Conservation (phyloP, 345 rosid species). For the Balakata baccata region DNA sequence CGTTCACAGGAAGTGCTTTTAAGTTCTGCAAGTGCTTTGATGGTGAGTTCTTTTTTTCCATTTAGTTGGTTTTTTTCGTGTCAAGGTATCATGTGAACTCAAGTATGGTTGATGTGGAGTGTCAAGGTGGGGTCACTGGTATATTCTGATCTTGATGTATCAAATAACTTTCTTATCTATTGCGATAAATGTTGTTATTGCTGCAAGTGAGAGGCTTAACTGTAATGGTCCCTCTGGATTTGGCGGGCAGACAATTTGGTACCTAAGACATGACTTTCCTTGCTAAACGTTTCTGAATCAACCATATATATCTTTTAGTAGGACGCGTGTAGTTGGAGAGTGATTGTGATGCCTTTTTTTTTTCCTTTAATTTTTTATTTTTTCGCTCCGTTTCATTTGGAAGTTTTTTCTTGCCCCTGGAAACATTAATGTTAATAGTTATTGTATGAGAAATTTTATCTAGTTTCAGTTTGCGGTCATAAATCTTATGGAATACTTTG, state of each 20-base stretch:
- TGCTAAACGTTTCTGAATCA: constrained; percentile 26
- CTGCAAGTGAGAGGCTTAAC: constrained; percentile 12
- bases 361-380: background rate
- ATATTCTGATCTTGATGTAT: constrained; percentile 19
- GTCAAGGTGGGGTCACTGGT: constrained; percentile 26
- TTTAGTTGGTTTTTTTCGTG: constrained; percentile 44
- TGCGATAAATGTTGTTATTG: constrained; percentile 9
- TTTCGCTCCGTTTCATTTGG: constrained; percentile 24
- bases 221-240: constrained; percentile 17
- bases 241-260: constrained; percentile 30
- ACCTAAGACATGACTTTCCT: constrained; percentile 23
- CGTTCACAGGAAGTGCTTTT: background rate
- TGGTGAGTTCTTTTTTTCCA: constrained; percentile 19
- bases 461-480: constrained; percentile 43
- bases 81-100: constrained; percentile 37
- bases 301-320: constrained; percentile 29
- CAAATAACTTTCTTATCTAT: constrained; percentile 15
- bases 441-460: constrained; percentile 45
- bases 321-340: constrained; percentile 49
- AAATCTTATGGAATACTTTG: constrained; percentile 27
- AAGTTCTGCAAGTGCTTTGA: background rate
- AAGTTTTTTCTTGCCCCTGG: constrained; percentile 19
- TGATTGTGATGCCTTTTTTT: constrained; percentile 31
- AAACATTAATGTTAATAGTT: constrained; percentile 49
- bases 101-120: constrained; percentile 32